Conservation (phyloP, 2,329 filamentous ascomycete genomes). For the Epichloe hybrida region DNA sequence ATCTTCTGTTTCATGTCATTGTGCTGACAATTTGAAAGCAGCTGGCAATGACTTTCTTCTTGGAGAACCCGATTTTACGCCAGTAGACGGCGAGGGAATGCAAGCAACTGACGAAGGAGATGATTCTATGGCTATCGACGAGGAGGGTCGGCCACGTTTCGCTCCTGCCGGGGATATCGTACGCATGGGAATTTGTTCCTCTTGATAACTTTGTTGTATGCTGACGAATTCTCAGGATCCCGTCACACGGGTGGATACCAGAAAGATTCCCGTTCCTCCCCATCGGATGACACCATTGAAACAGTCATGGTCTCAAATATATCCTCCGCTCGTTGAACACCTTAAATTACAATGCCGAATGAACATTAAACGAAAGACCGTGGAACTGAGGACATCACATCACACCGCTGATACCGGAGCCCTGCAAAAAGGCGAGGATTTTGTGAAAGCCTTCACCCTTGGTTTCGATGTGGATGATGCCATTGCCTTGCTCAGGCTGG, state of each 20-base stretch:
- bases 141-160: constrained; percentile 65
- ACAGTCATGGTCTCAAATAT: constrained; percentile 69
- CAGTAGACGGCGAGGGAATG: constrained; percentile 26
- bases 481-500: constrained; percentile 59
- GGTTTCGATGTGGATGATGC: constrained; percentile 95
- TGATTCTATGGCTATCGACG: constrained; percentile 57
- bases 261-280: constrained; percentile 82
- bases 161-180: constrained; percentile 51
- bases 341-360: constrained; percentile 88
- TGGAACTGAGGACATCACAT: constrained; percentile 76
- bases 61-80: constrained; percentile 41
- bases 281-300: constrained; percentile 86
- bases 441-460: constrained; percentile 79
- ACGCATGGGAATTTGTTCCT: constrained; percentile 6
- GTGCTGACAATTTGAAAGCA: constrained; percentile 18
- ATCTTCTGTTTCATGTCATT: background rate
- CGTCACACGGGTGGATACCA: constrained; percentile 46
- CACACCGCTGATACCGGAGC: constrained; percentile 70
- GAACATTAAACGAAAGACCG: constrained; percentile 76
- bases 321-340: constrained; percentile 83
- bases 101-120: constrained; percentile 24
- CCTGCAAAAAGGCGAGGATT: constrained; percentile 86
- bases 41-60: constrained; percentile 53
- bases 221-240: constrained; percentile 24
- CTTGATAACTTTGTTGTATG: constrained; percentile 1